phyloP scores from a whole-genome alignment of 805 yeast species.

The Nakazawaea ernobii region DNA sequence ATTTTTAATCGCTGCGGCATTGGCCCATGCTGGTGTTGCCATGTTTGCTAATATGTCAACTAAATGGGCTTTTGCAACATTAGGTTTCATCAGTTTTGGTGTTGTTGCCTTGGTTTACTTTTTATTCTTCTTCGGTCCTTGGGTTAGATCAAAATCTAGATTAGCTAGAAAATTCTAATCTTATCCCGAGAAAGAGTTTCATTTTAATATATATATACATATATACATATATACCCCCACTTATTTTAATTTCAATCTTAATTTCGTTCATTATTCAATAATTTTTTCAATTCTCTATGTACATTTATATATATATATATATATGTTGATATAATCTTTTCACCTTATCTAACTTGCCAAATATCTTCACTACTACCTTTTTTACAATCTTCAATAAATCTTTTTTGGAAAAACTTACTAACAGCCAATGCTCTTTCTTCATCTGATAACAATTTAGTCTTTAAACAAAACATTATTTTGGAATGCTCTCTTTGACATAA shows the following conservation, averaged over 20 bases:
- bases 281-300: too few relatives aligned
- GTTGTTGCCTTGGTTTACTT: conserved; percentile 27
- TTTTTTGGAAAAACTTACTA: conserved; percentile 64
- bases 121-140: conserved; percentile 28
- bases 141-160: conserved; percentile 23
- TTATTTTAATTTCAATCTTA: too few relatives aligned
- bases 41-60: conserved; percentile 31
- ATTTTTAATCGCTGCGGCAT: conserved; percentile 28
- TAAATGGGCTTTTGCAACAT: conserved; percentile 27
- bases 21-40: conserved; percentile 33
- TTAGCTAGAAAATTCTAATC: conserved; percentile 19
- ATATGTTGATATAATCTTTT: too few relatives aligned
- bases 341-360: conserved; percentile 53
- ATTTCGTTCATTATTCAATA: too few relatives aligned
- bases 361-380: conserved; percentile 80
- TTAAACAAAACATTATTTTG: conserved; percentile 77
- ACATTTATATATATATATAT: too few relatives aligned
- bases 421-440: conserved; percentile 44
- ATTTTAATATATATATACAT: too few relatives aligned
- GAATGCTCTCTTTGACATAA: conserved; percentile 64
- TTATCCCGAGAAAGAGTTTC: too few relatives aligned
- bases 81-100: conserved; percentile 27
- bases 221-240: too few relatives aligned
- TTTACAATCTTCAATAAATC: conserved; percentile 53
- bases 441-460: conserved; percentile 50